Evolutionary conservation across 2,329 filamentous ascomycete species (phyloP).

Genomic region (Stagonosporopsis chrysanthemi): DNA sequence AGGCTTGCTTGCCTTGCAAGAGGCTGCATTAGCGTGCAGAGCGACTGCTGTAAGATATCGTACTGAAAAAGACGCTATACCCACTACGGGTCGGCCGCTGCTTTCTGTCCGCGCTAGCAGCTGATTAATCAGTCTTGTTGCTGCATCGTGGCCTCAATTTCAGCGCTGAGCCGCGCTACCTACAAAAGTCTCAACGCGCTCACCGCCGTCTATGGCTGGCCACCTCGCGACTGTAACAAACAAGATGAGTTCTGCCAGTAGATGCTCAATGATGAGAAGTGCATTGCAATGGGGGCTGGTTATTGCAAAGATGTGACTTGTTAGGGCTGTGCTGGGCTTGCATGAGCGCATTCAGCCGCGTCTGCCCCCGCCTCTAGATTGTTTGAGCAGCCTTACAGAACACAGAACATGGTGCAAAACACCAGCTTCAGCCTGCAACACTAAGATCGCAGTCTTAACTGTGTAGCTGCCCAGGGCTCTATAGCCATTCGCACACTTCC

Average conservation of each 20-base stretch:
- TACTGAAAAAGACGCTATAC: neutral
- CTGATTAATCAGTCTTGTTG: neutral
- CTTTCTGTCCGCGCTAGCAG: too few species aligned
- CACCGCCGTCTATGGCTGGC: neutral
- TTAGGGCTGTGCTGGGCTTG: too few species aligned
- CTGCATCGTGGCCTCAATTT: neutral
- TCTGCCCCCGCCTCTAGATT: too few species aligned
- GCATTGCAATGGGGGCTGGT: too few species aligned
- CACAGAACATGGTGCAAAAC: too few species aligned
- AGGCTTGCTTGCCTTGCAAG: neutral
- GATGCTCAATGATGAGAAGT: neutral
- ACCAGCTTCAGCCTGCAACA: neutral
- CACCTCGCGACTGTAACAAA: slow-evolving; percentile 1
- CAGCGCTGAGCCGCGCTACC: neutral
- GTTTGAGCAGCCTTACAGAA: too few species aligned
- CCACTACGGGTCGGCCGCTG: neutral
- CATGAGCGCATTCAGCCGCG: too few species aligned
- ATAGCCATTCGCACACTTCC: neutral
- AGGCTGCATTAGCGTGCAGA: neutral
- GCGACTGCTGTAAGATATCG: neutral
- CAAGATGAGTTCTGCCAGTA: neutral
- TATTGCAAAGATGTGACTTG: too few species aligned
- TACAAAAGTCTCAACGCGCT: neutral
- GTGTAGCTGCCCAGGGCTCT: neutral
- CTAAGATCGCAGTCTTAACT: too few species aligned